Evolutionary conservation across 148 eudicot genomes (phyloP), one percentile per base, ranked within the genome.

Genomic region (Vaccinium macrocarpon): DNA sequence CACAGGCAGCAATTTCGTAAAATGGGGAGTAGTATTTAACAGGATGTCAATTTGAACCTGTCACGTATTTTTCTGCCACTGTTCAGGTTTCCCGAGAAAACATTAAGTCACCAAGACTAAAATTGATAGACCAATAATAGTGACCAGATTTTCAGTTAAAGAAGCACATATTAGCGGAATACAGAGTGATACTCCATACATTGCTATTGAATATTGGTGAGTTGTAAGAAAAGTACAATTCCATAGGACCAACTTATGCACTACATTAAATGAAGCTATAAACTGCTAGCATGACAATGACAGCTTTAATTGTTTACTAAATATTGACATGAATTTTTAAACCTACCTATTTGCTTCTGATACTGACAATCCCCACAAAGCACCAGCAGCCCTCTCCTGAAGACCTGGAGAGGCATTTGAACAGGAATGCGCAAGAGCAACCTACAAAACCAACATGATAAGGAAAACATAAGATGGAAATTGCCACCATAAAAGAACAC

Each of bases 311-410:
- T 21, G 46, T 42, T 1, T 11, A n/a, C 2, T 1, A 19, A 29
- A 68, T 27, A 68, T 12, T 13, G 19, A 4, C 13, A 29, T 4
- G 50, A 75, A 52, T 14, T 14, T 55, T 52, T 77, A 29, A 38
- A 85, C 72, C 38, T 87, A 93, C 99, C 99, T 97, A 90, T 97
- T 97, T 42, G 94, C 87, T 90, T 97, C 98, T 35, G 99, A 97
- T 38, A 95, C 97, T 59, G 99, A 97, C 87, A 97, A 88, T 38
- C 97, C 99, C 99, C 99, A 97, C 10, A 97, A 90, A 71, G 99
- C 99, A 84, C 98, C 99, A 84, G 99, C 99, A 85, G 97, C 99
- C 89, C 99, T 95, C 94, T 97, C 98, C 90, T 97, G 99, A 89
- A 97, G 98, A 87, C 98, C 96, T 77, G 94, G 98, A 84, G 97